Base-by-base conservation (phyloP, 1,139 yeast species). In the Scheffersomyces stambukii region DNA sequence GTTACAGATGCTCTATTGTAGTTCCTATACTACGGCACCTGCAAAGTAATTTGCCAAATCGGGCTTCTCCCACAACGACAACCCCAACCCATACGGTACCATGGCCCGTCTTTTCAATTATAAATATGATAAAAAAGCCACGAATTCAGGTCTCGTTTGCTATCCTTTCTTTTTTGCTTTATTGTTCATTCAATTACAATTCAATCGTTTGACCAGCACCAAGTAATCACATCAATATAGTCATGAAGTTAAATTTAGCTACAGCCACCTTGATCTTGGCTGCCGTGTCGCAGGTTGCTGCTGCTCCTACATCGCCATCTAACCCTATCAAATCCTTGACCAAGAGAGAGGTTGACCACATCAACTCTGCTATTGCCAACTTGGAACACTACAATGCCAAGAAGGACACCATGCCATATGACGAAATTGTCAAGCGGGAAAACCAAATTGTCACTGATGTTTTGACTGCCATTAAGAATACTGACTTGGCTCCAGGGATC, bases 401-500 rank as follows among this genome's bases (percentile, higher is more conserved):
- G 45, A 62, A 67, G 52, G 52, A 49, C 24, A 25, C 42, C 8
- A 43, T 51, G 38, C 31, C 55, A 9, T 40, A 38, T 6, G 41
- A 32, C 4, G 63, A 60, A 32, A 40, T 63, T 14, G 46, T 48
- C 8, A 52, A 54, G 32, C 63, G 73, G 60, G 72, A 64, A 40
- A 47, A 47, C 33, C 57, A 57, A 30, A 64, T 64, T 42, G 69
- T 66, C 28, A 66, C 73, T 28, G 62, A 64, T 37, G 58, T 66
- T 23, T 64, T 66, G 46, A 47, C 53, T 15, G 61, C 63, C 29
- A 56, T 66, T 33, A 57, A 59, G 42, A 41, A 52, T 35, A 60
- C 70, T n/a, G 46, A 57, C 32, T 53, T 65, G 33, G 69, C 70
- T 14, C 64, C 70, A 30, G 41, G 44, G 24, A 56, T 66, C 35